These are phyloP conservation scores for Conidiobolus incongruus DNA, from an alignment of 371 early-diverging fungal genomes.

Conservation along the genomic window DNA sequence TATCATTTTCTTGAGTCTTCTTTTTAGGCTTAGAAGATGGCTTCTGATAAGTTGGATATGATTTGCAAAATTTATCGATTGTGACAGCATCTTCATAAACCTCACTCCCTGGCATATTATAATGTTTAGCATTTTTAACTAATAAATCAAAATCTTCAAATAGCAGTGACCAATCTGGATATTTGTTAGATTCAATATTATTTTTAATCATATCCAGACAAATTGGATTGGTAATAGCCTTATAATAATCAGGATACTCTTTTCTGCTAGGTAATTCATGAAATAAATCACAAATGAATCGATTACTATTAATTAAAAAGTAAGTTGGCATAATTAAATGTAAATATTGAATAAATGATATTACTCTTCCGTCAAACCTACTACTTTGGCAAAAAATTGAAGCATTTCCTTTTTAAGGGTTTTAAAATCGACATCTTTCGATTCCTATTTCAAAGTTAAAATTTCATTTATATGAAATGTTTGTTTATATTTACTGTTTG, in stretches of 20 bases:
- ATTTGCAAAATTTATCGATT: slow-evolving; percentile 16
- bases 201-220: slow-evolving; percentile 15
- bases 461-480: no score
- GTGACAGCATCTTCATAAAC: slow-evolving; percentile 47
- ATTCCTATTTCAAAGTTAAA: no score
- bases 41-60: neutral
- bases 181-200: slow-evolving; percentile 19
- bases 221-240: slow-evolving; percentile 56
- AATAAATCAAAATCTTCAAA: slow-evolving; percentile 40
- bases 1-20: neutral
- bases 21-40: neutral
- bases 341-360: no score
- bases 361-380: no score
- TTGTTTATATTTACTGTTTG: no score
- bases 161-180: slow-evolving; percentile 27
- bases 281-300: slow-evolving; percentile 48
- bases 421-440: no score
- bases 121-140: slow-evolving; percentile 55
- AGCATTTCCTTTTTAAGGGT: no score
- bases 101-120: slow-evolving; percentile 51
- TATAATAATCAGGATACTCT: slow-evolving; percentile 83
- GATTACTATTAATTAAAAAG: no score
- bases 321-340: no score
- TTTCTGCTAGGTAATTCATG: slow-evolving; percentile 42
- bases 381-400: no score